phyloP scores from a whole-genome alignment of 2,329 filamentous ascomycete genomes.

The Aspergillus sp. region DNA sequence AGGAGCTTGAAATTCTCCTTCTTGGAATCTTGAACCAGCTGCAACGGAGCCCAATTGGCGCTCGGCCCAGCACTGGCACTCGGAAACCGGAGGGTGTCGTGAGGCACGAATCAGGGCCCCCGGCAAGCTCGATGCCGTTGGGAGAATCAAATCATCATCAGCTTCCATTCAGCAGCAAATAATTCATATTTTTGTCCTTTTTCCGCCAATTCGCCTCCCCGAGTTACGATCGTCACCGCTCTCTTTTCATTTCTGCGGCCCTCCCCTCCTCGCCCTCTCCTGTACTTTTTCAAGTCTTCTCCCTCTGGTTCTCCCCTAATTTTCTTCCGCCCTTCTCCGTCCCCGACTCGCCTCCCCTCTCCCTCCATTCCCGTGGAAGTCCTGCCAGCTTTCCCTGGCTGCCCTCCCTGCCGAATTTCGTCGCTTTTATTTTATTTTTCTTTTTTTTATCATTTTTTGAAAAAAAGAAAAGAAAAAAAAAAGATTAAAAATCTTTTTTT shows the following conservation, averaged over 20 bases:
- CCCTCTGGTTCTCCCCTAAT: slow-evolving; percentile 14
- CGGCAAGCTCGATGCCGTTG: not conserved
- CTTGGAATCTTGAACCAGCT: not conserved
- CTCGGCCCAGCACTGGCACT: slow-evolving; percentile 11
- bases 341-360: slow-evolving; percentile 13
- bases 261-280: slow-evolving; percentile 13
- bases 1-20: not conserved
- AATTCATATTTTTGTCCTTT: slow-evolving; percentile 3
- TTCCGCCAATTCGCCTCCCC: slow-evolving; percentile 24
- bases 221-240: slow-evolving; percentile 27
- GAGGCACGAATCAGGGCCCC: slow-evolving; percentile 10
- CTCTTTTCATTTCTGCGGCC: slow-evolving; percentile 14
- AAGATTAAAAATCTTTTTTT: slow-evolving; percentile 16
- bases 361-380: slow-evolving; percentile 26
- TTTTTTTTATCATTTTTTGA: slow-evolving; percentile 16
- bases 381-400: slow-evolving; percentile 20
- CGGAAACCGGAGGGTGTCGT: slow-evolving; percentile 12
- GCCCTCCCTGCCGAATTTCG: slow-evolving; percentile 18
- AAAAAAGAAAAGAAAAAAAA: slow-evolving; percentile 12
- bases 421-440: slow-evolving; percentile 18
- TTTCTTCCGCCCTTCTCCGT: slow-evolving; percentile 21
- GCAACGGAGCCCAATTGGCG: slow-evolving; percentile 2
- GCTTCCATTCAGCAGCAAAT: slow-evolving; percentile 6
- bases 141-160: slow-evolving; percentile 15
- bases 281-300: slow-evolving; percentile 6